Conservation (phyloP, 257 asterid genomes). For the Buddleja alternifolia region DNA sequence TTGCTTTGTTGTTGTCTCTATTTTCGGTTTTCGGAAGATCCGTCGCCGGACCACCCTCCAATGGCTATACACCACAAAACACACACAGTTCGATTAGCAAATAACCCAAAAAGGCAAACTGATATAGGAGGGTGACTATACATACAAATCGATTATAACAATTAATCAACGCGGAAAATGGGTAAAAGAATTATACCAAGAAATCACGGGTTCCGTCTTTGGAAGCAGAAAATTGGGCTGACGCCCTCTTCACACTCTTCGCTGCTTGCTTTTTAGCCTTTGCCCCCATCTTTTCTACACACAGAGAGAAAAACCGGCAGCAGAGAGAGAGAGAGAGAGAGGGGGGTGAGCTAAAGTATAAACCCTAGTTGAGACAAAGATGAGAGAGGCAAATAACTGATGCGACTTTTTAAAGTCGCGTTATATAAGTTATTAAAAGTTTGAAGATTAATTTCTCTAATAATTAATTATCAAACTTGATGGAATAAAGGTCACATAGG, state of each 20-base stretch:
- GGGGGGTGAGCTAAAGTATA: not conserved
- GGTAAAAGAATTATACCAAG: conserved; percentile 42
- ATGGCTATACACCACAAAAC: conserved; percentile 47
- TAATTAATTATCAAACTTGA: no score
- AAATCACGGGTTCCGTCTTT: conserved; percentile 56
- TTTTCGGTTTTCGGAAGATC: conserved; percentile 45
- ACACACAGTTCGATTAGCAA: not conserved
- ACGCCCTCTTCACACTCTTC: conserved; percentile 54
- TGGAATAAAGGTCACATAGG: no score
- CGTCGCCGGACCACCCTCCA: conserved; percentile 80
- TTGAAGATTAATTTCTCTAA: no score
- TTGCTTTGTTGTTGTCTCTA: conserved; percentile 56
- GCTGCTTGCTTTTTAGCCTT: conserved; percentile 57
- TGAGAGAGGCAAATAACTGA: no score
- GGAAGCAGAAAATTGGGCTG: conserved; percentile 49
- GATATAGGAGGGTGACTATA: not conserved
- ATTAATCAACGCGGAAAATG: not conserved
- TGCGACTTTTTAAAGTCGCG: no score
- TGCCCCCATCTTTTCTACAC: conserved; percentile 41
- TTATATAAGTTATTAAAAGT: no score
- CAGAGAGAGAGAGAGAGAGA: not conserved
- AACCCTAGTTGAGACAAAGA: not conserved
- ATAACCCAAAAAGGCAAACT: not conserved
- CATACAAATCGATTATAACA: not conserved
- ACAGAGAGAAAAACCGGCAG: not conserved